Conservation (phyloP, 2,329 filamentous ascomycete species). For the Dactylellina haptotyla region DNA sequence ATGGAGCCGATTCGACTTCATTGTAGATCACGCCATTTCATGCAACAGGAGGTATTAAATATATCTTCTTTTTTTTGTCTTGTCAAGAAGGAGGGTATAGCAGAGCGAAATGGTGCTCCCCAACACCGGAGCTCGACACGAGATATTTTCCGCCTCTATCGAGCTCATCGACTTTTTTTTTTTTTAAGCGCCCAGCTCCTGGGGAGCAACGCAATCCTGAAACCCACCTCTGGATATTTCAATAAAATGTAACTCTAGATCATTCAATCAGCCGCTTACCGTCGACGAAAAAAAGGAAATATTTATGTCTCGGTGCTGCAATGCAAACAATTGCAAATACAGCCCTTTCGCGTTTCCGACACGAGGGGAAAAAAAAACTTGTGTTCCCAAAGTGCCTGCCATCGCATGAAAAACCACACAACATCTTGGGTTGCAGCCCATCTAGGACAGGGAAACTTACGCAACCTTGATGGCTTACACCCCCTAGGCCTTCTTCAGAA, state of each 20-base stretch:
- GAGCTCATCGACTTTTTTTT: conserved; percentile 31
- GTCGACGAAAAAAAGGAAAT: conserved; percentile 23
- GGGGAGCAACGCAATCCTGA: conserved; percentile 45
- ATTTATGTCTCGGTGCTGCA: background rate
- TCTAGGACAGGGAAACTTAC: conserved; percentile 11
- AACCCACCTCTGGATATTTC: conserved; percentile 39
- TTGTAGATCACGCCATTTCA: conserved; percentile 43
- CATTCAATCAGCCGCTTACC: conserved; percentile 18
- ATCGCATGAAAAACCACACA: conserved; percentile 33
- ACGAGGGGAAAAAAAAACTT: too few relatives aligned
- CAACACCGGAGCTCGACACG: conserved; percentile 39
- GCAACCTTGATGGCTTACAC: conserved; percentile 26
- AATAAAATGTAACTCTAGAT: conserved; percentile 19
- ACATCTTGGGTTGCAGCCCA: conserved; percentile 16
- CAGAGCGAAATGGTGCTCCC: conserved; percentile 15
- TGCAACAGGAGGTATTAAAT: conserved; percentile 11
- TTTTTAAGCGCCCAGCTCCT: conserved; percentile 51
- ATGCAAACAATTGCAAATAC: conserved; percentile 9
- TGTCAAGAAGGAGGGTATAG: background rate
- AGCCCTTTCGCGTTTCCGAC: background rate
- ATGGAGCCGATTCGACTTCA: conserved; percentile 38
- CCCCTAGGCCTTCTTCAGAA: background rate
- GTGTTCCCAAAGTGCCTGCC: background rate
- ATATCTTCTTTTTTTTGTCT: background rate
- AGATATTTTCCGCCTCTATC: conserved; percentile 6